Evolutionary conservation across 2,329 filamentous ascomycete genomes (phyloP), one percentile per base, ranked within the genome.

Genomic region (Claviceps sorghi): DNA sequence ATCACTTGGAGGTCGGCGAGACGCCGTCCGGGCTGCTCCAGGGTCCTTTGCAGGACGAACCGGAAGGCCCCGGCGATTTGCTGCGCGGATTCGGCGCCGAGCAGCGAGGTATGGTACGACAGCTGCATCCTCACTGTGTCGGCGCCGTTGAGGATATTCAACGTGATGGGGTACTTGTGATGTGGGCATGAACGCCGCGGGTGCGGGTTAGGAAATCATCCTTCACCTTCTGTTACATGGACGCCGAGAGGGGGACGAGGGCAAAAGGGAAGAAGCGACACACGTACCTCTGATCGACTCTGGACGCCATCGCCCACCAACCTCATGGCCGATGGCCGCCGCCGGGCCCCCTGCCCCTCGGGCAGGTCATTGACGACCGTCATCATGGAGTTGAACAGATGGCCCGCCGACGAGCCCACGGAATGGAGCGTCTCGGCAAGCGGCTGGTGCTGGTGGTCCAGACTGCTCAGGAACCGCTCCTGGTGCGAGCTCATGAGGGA

Each of bases 371-470:
- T 38, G 32, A 48, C 61, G 48, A 65, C 60, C 0, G 65, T 65
- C 6, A 67, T 57, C 1, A 61, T 56, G 7, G 59, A 65, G 53
- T 67, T 67, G 55, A 67, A 67, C 17, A 67, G 32, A 13, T 48
- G 46, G 8, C 50, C 49, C 1, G 52, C 55, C 1, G 55, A 60
- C 2, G 57, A 50, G 0, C 52, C 13, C 55, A 55, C 4, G n/a
- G 60, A 60, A 32, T 63, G 63, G 50, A 74, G 72, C 10, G 75
- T 70, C 48, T 69, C 67, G 4, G 71, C 71, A n/a, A 75, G 62
- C 1, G 75, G 76, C 55, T 72, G 74, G 52, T 66, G 69, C 54
- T 78, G 75, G 56, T 77, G 69, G 0, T 68, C 63, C 53, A 78
- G 65, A 40, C 70, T 69, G 40, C 65, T 61, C 21, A 73, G 65